phyloP scores from a whole-genome alignment of 768 basidiomycete genomes.

The Paxillus rubicundulus region DNA sequence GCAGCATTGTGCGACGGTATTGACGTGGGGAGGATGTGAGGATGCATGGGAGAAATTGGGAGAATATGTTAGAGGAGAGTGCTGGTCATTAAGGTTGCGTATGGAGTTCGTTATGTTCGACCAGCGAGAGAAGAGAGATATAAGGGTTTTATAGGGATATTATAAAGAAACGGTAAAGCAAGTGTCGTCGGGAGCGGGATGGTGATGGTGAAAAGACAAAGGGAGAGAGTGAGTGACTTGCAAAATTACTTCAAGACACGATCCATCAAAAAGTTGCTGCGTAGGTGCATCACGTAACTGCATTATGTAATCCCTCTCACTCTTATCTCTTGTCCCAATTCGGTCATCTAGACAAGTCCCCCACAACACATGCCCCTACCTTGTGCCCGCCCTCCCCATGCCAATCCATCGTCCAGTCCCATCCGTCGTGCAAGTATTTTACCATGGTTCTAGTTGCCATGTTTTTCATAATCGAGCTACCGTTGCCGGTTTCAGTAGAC shows the following conservation, averaged over 20 bases:
- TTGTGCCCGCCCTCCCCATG: no score
- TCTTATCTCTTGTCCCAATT: background rate
- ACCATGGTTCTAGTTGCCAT: background rate
- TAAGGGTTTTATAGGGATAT: conserved; percentile 9
- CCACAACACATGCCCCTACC: no score
- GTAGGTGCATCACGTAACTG: conserved; percentile 30
- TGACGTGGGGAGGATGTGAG: conserved; percentile 5
- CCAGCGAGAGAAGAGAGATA: conserved; percentile 27
- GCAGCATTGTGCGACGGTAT: conserved; percentile 6
- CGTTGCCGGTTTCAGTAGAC: background rate
- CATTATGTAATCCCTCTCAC: conserved; percentile 22
- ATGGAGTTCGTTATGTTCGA: conserved; percentile 18
- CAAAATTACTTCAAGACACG: conserved; percentile 23
- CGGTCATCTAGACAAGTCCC: no score
- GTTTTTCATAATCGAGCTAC: no score
- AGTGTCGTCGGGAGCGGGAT: conserved; percentile 16
- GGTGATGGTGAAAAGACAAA: conserved; percentile 31
- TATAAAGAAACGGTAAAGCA: conserved; percentile 11
- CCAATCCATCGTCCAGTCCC: no score
- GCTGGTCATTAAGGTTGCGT: conserved; percentile 19
- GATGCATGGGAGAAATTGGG: conserved; percentile 12
- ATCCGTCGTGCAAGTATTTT: no score
- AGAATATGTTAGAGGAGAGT: conserved; percentile 15
- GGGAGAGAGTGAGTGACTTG: conserved; percentile 27
- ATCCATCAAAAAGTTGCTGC: conserved; percentile 33